Evolutionary conservation across 176 grass and related monocot genomes (phyloP).

Genomic region (Echinochloa phyllopogon): DNA sequence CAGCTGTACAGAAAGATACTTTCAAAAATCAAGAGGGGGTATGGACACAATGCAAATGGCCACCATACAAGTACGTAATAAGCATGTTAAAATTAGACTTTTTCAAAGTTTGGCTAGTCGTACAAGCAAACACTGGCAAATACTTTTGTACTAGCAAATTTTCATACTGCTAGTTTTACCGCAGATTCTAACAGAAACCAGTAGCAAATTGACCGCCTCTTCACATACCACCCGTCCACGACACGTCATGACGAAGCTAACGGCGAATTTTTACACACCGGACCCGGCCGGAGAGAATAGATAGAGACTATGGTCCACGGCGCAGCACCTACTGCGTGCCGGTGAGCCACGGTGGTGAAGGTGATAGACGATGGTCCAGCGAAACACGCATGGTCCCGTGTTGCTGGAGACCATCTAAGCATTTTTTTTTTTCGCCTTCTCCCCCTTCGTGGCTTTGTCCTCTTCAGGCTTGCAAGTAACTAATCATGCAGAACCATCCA

Average conservation of each 20-base stretch:
- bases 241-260: not conserved
- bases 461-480: conserved; percentile 51
- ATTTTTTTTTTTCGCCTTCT: not conserved
- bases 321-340: conserved; percentile 19
- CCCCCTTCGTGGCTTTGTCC: conserved; percentile 30
- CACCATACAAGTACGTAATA: too few relatives aligned
- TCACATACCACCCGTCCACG: not conserved
- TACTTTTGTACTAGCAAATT: not conserved
- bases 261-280: not conserved
- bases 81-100: not conserved
- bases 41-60: not conserved
- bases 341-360: conserved; percentile 22
- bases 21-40: not conserved
- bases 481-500: conserved; percentile 45
- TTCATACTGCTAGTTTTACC: not conserved
- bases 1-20: not conserved
- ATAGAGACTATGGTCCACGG: not conserved
- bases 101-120: not conserved
- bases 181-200: not conserved
- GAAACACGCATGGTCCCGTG: conserved; percentile 43
- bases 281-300: not conserved
- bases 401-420: conserved; percentile 36
- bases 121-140: not conserved
- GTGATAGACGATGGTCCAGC: conserved; percentile 42
- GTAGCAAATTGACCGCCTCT: not conserved